Base-by-base conservation (phyloP, 441 rosid genomes). In the Hura crepitans region DNA sequence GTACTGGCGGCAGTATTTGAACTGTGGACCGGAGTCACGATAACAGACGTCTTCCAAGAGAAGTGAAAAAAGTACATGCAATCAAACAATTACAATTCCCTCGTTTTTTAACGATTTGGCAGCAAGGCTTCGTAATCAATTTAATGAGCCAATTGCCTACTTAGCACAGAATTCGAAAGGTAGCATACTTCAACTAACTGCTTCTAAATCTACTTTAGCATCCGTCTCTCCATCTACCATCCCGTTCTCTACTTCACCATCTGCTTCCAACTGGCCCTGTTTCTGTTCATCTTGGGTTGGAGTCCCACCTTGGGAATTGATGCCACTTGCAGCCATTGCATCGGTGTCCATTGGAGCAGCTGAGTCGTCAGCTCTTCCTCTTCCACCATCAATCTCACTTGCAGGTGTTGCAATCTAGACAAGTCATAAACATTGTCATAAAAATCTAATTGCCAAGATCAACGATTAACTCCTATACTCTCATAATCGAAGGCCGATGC, bases 211-310 rank as follows among this genome's bases (percentile, higher is more conserved):
- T 56, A 72, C 88, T 73, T 90, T 95, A 17, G 89, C 86, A 68
- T 95, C 97, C 2, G 93, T 83, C 81, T 92, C 97, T 8, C 89
- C 80, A 37, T 91, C 92, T 6, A 82, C 68, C 65, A 74, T 53
- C 31, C 85, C 93, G 0, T 79, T 72, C 68, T 86, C 92, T 3
- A 49, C 83, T 74, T 86, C 86, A 1, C 81, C 85, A 14, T 89
- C 90, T 9, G 85, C 87, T 66, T 91, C 96, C 30, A 84, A 64
- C 65, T 85, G 96, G n/a, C 93, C 96, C 37, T 83, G 91, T 87
- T 87, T 90, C 22, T 82, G 83, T 69, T 89, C 98, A 33, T 91
- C 97, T 2, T 87, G 92, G 0, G 91, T 81, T 20, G 89, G 83
- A 64, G 85, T 84, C 66, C 82, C 83, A 2, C 80, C 85, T 65